A percentile compares a stretch with the other conserved stretches of the same genome.
These are phyloP conservation scores for Lachnellula arida DNA, from an alignment of 2,329 filamentous ascomycete genomes.

Conservation along the genomic window DNA sequence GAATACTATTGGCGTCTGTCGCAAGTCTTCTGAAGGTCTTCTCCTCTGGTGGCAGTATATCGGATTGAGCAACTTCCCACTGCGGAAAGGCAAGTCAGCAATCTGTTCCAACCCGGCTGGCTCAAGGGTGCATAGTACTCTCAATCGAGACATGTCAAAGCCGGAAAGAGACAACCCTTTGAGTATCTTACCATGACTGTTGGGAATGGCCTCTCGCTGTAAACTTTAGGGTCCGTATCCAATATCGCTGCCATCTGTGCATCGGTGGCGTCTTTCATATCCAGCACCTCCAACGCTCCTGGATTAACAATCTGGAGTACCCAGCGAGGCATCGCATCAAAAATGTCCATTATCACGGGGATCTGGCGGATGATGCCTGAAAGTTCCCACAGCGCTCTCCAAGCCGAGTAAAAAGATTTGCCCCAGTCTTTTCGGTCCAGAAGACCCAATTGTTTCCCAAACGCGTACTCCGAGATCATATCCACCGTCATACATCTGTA, in stretches of 20 bases:
- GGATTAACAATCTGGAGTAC: background rate
- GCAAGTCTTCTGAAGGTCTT: constrained; percentile 30
- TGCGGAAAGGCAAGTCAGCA: too few species aligned
- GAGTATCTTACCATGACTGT: background rate
- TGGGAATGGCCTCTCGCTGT: constrained; percentile 1
- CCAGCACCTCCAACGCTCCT: constrained; percentile 4
- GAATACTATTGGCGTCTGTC: constrained; percentile 31
- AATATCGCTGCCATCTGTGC: background rate
- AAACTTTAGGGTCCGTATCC: constrained; percentile 1
- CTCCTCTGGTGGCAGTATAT: constrained; percentile 25
- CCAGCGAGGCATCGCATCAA: constrained; percentile 6
- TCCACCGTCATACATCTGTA: constrained; percentile 4
- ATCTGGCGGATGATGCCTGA: constrained; percentile 6
- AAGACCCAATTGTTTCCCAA: constrained; percentile 21
- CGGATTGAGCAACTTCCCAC: constrained; percentile 2
- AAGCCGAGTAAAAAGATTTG: constrained; percentile 23
- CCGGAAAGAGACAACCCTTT: too few species aligned
- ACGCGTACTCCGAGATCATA: constrained; percentile 10
- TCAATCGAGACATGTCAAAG: too few species aligned
- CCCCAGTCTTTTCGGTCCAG: constrained; percentile 26
- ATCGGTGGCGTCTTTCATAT: constrained; percentile 2
- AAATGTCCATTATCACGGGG: constrained; percentile 4
- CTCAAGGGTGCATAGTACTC: too few species aligned
- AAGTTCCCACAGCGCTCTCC: constrained; percentile 21
- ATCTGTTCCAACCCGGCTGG: too few species aligned